These are phyloP conservation scores for Colletotrichum eremochloae DNA, from an alignment of 2,329 filamentous ascomycete species.

Conservation along the genomic window DNA sequence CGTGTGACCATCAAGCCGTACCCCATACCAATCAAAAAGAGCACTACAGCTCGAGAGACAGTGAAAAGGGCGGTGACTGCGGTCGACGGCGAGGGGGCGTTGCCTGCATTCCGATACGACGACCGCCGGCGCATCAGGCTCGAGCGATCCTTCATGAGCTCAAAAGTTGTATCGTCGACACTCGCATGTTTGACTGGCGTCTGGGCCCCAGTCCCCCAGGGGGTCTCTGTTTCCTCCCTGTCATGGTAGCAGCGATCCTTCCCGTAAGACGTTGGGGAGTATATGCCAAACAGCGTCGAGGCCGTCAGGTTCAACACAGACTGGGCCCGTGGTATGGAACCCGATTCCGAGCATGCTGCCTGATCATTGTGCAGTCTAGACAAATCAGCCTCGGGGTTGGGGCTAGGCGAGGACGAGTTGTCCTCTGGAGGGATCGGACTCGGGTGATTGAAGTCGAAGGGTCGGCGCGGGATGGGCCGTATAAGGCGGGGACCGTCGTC, in stretches of 20 bases:
- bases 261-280: slow-evolving; percentile 75
- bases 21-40: slow-evolving; percentile 84
- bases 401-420: slow-evolving; percentile 52
- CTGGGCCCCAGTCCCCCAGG: slow-evolving; percentile 83
- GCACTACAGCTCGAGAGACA: slow-evolving; percentile 68
- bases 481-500: slow-evolving; percentile 68
- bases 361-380: slow-evolving; percentile 42
- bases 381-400: slow-evolving; percentile 60
- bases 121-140: slow-evolving; percentile 52
- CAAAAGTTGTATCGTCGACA: slow-evolving; percentile 60
- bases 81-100: slow-evolving; percentile 47
- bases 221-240: slow-evolving; percentile 72
- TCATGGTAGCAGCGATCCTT: slow-evolving; percentile 57
- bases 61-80: slow-evolving; percentile 62
- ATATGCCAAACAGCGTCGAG: slow-evolving; percentile 93
- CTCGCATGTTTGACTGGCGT: slow-evolving; percentile 68
- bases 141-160: slow-evolving; percentile 59
- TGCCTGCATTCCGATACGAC: slow-evolving; percentile 50
- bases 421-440: slow-evolving; percentile 60
- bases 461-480: slow-evolving; percentile 78
- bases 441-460: slow-evolving; percentile 72
- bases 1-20: slow-evolving; percentile 88
- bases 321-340: slow-evolving; percentile 74
- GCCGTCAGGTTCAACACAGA: slow-evolving; percentile 90
- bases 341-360: slow-evolving; percentile 48